Conservation (phyloP, 176 grass and related monocot genomes). For the Oryza meridionalis region DNA sequence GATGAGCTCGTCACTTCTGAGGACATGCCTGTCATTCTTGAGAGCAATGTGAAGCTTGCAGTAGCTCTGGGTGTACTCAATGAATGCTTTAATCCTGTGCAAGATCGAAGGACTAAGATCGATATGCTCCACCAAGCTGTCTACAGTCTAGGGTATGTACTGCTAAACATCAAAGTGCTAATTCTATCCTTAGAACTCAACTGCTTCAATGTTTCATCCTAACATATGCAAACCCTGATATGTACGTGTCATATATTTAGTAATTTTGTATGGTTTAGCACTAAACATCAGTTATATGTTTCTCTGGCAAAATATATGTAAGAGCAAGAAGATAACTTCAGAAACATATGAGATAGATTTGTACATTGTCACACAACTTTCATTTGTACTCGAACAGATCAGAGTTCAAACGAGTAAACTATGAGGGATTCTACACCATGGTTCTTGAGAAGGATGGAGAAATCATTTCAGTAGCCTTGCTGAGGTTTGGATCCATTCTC, state of each 20-base stretch:
- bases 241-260: background rate
- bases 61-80: conserved; percentile 63
- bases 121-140: conserved; percentile 77
- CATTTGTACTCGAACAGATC: conserved; percentile 38
- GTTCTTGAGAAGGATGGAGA: conserved; percentile 74
- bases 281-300: background rate
- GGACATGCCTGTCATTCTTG: conserved; percentile 33
- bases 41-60: conserved; percentile 55
- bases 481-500: conserved; percentile 46
- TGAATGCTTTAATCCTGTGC: conserved; percentile 76
- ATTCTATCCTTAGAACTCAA: background rate
- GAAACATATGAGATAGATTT: background rate
- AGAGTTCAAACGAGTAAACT: conserved; percentile 68
- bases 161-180: background rate
- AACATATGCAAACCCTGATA: background rate
- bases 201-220: background rate
- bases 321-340: background rate
- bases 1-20: background rate
- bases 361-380: background rate
- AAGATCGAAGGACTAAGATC: conserved; percentile 60
- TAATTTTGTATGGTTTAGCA: background rate
- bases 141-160: conserved; percentile 62
- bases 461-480: conserved; percentile 61
- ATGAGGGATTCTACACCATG: conserved; percentile 72
- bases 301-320: background rate